These are phyloP conservation scores for Protostelium mycophagum DNA, from an alignment of 78 protist species.

Conservation along the genomic window DNA sequence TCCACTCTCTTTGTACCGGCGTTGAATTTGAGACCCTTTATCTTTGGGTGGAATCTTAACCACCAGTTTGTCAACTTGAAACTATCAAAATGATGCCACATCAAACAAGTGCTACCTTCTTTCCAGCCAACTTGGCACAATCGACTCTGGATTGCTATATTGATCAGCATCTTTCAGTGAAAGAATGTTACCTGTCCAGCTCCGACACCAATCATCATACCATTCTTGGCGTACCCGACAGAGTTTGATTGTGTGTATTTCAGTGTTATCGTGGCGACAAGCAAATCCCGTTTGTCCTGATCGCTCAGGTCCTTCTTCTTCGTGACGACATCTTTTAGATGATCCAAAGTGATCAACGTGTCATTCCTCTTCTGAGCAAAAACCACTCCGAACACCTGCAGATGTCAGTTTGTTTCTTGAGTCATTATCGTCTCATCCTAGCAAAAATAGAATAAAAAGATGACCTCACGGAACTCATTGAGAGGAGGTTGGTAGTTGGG, in stretches of 20 bases:
- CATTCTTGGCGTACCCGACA: conserved; percentile 33
- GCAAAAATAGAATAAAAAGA: conserved; percentile 22
- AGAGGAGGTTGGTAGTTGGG: conserved; percentile 9
- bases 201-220: conserved; percentile 54
- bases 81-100: background rate
- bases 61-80: background rate
- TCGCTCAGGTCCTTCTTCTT: conserved; percentile 44
- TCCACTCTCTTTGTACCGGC: background rate
- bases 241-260: conserved; percentile 63
- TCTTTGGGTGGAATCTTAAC: background rate
- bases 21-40: background rate
- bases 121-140: conserved; percentile 42
- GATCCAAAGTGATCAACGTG: conserved; percentile 25
- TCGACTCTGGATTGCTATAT: conserved; percentile 39
- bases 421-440: conserved; percentile 27
- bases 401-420: conserved; percentile 30
- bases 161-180: too few species aligned
- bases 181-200: too few species aligned
- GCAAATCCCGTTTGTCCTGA: conserved; percentile 36
- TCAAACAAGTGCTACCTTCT: conserved; percentile 31
- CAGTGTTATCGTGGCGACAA: conserved; percentile 41
- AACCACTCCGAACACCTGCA: conserved; percentile 54
- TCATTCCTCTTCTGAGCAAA: conserved; percentile 41
- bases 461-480: conserved; percentile 54
- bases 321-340: conserved; percentile 13